phyloP scores from a whole-genome alignment of 164 flowering plant species.

The Vitis vinifera region ASM3070453v1 NC_081812.1:957001-957500 shows the following conservation, averaged over 20 bases:
- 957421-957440: not conserved
- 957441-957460: no score
- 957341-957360: not conserved
- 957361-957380: no score
- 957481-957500: no score
- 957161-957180: not conserved
- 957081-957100: slow-evolving; percentile 67
- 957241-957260: no score
- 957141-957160: not conserved
- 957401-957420: not conserved
- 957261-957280: no score
- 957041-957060: slow-evolving; percentile 74
- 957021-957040: slow-evolving; percentile 82
- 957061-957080: slow-evolving; percentile 66
- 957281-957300: not conserved
- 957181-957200: no score
- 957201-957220: no score
- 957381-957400: no score
- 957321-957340: not conserved
- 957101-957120: not conserved
- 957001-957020: slow-evolving; percentile 50
- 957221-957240: no score
- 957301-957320: not conserved
- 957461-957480: no score
- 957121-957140: not conserved